Percentiles rank a stretch among this genome's conserved stretches.
Evolutionary conservation across 2,329 filamentous ascomycete genomes (phyloP).

Genomic region (Tolypocladium paradoxum): DNA sequence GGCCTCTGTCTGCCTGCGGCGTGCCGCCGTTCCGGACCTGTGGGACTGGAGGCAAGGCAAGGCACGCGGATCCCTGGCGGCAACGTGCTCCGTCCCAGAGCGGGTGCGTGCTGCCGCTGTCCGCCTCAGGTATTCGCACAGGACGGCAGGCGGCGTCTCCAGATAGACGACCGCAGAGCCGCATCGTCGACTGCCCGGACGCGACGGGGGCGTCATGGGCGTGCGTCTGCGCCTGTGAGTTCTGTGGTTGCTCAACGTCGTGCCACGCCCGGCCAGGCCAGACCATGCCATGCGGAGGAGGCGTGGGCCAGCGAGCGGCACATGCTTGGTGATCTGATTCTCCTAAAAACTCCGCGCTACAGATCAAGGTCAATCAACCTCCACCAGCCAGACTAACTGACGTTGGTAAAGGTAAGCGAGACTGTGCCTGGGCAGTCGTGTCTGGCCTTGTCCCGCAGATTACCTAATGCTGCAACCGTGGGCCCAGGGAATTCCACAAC

Average conservation of each 20-base stretch:
- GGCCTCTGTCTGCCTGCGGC: background rate
- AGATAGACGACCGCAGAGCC: background rate
- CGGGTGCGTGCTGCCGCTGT: background rate
- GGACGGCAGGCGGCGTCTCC: background rate
- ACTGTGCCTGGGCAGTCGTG: background rate
- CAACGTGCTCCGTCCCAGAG: background rate
- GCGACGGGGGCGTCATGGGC: background rate
- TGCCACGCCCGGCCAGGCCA: background rate
- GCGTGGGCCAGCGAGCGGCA: background rate
- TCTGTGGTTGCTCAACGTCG: background rate
- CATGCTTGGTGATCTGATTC: background rate
- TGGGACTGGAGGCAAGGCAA: background rate
- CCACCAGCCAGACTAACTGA: slow-evolving; percentile 3
- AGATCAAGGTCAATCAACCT: background rate
- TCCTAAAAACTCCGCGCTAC: background rate
- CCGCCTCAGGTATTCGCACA: background rate
- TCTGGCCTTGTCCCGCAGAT: background rate
- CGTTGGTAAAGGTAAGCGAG: slow-evolving; percentile 7
- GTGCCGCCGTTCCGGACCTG: background rate
- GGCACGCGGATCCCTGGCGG: background rate
- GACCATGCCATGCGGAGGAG: background rate
- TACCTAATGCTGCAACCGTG: background rate
- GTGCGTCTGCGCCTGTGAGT: background rate
- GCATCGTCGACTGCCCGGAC: background rate
- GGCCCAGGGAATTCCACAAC: background rate